Percentiles rank a stretch among this genome's conserved stretches.
Conservation (phyloP, 1,139 yeast species). For the Geotrichum restrictum region DNA sequence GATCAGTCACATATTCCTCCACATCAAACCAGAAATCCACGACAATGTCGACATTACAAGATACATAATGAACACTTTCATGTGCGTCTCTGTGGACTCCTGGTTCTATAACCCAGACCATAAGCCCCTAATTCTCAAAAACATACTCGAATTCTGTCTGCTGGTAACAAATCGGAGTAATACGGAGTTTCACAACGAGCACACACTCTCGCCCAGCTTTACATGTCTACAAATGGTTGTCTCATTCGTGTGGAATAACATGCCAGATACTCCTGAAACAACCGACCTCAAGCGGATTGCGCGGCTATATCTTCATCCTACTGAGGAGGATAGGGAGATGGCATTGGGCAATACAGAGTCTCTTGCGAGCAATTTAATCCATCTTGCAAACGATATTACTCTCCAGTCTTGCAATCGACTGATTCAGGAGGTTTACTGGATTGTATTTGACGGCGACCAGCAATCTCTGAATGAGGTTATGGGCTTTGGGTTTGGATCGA, state of each 20-base stretch:
- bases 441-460: conserved; percentile 24
- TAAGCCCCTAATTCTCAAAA: neutral
- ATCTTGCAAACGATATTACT: conserved; percentile 24
- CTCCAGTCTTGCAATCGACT: conserved; percentile 24
- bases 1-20: conserved; percentile 22
- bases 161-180: neutral
- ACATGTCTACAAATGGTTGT: conserved; percentile 11
- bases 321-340: conserved; percentile 24
- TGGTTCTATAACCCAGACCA: conserved; percentile 17
- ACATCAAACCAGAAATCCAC: conserved; percentile 17
- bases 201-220: conserved; percentile 9
- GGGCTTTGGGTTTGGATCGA: conserved; percentile 35
- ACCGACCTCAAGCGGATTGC: conserved; percentile 12
- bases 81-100: conserved; percentile 23
- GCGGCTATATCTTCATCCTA: conserved; percentile 22
- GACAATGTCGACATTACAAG: conserved; percentile 21
- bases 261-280: neutral
- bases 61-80: conserved; percentile 24
- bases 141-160: conserved; percentile 2
- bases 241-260: neutral
- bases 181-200: conserved; percentile 3
- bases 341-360: conserved; percentile 25
- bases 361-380: conserved; percentile 23
- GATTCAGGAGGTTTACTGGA: conserved; percentile 28
- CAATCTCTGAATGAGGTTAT: conserved; percentile 30